Evolutionary conservation across 441 rosid genomes (phyloP).

Genomic region (Biscutella laevigata): DNA sequence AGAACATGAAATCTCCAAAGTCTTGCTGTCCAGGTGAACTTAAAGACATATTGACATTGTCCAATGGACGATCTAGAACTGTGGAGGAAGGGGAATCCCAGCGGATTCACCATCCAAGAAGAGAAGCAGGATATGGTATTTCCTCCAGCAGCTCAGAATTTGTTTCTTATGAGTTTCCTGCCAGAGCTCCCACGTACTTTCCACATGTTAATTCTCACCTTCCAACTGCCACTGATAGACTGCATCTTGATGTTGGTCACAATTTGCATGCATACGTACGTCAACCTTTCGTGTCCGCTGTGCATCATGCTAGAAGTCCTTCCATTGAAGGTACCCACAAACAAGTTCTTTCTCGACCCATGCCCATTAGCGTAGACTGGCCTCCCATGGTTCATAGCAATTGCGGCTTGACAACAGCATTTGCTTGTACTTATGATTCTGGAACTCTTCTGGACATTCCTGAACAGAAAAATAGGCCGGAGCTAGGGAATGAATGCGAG

Average conservation of each 20-base stretch:
- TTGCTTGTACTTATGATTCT: constrained; percentile 66
- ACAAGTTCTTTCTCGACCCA: constrained; percentile 56
- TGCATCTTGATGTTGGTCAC: constrained; percentile 91
- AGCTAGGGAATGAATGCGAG: constrained; percentile 61
- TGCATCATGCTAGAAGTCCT: constrained; percentile 73
- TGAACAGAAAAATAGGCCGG: constrained; percentile 47
- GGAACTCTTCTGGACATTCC: constrained; percentile 59
- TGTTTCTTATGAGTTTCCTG: constrained; percentile 85
- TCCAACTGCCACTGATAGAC: constrained; percentile 85
- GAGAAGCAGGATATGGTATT: constrained; percentile 30
- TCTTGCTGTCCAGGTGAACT: constrained; percentile 27
- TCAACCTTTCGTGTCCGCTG: constrained; percentile 64
- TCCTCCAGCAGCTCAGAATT: constrained; percentile 40
- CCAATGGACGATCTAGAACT: constrained; percentile 27
- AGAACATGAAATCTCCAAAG: constrained; percentile 25
- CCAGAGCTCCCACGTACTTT: constrained; percentile 64
- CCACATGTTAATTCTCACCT: constrained; percentile 64
- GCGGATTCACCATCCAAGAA: constrained; percentile 32
- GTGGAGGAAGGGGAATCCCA: constrained; percentile 35
- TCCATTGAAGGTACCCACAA: constrained; percentile 58
- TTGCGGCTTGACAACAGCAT: constrained; percentile 57
- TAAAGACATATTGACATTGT: constrained; percentile 24
- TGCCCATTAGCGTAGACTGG: constrained; percentile 94
- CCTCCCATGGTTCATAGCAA: constrained; percentile 86
- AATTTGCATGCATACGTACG: constrained; percentile 72